These are phyloP conservation scores for Fusarium humuli DNA, from an alignment of 2,329 filamentous ascomycete genomes.

Conservation along the genomic window DNA sequence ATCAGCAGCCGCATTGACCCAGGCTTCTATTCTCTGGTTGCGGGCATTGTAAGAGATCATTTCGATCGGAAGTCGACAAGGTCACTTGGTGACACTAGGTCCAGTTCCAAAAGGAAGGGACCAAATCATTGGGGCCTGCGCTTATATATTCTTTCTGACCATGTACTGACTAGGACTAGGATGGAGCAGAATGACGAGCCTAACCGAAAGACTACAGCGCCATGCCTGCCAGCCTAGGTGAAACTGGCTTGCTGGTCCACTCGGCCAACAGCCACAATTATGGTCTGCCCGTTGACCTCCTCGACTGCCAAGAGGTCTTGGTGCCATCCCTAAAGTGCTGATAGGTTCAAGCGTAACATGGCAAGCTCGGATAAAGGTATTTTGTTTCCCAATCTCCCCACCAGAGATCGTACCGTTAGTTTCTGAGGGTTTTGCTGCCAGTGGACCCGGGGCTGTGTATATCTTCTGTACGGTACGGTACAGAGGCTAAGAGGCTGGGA, in stretches of 20 bases:
- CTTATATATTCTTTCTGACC: slow-evolving; percentile 41
- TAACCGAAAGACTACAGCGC: slow-evolving; percentile 31
- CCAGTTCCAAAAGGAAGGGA: slow-evolving; percentile 20
- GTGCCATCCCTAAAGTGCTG: slow-evolving; percentile 20
- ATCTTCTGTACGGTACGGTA: neutral
- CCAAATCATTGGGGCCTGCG: slow-evolving; percentile 31
- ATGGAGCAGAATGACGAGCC: slow-evolving; percentile 41
- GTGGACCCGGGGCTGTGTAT: slow-evolving; percentile 43
- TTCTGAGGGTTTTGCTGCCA: slow-evolving; percentile 9
- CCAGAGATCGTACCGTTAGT: slow-evolving; percentile 2
- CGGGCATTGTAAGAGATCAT: slow-evolving; percentile 44
- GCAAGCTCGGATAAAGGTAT: slow-evolving; percentile 17
- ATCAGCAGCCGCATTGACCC: slow-evolving; percentile 36
- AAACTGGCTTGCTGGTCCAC: slow-evolving; percentile 42
- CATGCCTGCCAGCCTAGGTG: slow-evolving; percentile 26
- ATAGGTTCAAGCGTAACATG: slow-evolving; percentile 38
- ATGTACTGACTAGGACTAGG: slow-evolving; percentile 30
- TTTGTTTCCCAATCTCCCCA: slow-evolving; percentile 32
- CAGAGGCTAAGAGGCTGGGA: slow-evolving; percentile 1
- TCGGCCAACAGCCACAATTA: slow-evolving; percentile 42
- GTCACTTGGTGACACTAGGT: slow-evolving; percentile 42
- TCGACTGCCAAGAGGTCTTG: slow-evolving; percentile 37
- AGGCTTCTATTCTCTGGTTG: slow-evolving; percentile 45
- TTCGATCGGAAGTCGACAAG: slow-evolving; percentile 37
- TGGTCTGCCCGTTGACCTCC: slow-evolving; percentile 35